phyloP scores from a whole-genome alignment of 345 rosid genomes.

The Eucalyptus fibrosa region DNA sequence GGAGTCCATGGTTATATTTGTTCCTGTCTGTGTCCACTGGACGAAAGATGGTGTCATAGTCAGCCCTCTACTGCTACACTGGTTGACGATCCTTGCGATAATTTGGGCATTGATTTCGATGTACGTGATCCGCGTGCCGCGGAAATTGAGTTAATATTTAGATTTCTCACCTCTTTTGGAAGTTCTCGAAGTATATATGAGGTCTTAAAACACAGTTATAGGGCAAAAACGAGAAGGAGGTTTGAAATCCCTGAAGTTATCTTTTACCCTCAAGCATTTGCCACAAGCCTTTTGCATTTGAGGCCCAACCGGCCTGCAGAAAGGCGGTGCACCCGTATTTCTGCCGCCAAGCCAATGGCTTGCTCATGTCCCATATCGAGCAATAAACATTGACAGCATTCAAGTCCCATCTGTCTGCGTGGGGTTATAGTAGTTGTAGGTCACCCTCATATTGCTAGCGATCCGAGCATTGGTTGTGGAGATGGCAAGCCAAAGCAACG shows the following conservation, averaged over 20 bases:
- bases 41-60: constrained; percentile 14
- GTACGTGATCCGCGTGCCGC: constrained; percentile 21
- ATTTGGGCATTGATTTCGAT: constrained; percentile 17
- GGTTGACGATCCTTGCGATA: constrained; percentile 47
- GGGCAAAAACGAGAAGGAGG: neutral
- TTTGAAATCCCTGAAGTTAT: neutral
- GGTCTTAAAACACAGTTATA: neutral
- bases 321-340: too few species aligned
- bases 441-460: too few species aligned
- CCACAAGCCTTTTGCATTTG: constrained; percentile 17
- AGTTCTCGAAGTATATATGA: neutral
- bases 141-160: neutral
- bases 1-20: constrained; percentile 15
- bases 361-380: too few species aligned
- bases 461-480: too few species aligned
- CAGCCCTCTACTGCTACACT: constrained; percentile 53
- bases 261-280: constrained; percentile 29
- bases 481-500: too few species aligned
- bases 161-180: neutral
- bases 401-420: too few species aligned
- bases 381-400: too few species aligned
- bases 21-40: constrained; percentile 22
- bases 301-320: too few species aligned
- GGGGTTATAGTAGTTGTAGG: too few species aligned
- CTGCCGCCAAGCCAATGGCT: too few species aligned